Conservation (phyloP, 1,284 basidiomycete genomes). For the Cryptococcus sp. region DNA sequence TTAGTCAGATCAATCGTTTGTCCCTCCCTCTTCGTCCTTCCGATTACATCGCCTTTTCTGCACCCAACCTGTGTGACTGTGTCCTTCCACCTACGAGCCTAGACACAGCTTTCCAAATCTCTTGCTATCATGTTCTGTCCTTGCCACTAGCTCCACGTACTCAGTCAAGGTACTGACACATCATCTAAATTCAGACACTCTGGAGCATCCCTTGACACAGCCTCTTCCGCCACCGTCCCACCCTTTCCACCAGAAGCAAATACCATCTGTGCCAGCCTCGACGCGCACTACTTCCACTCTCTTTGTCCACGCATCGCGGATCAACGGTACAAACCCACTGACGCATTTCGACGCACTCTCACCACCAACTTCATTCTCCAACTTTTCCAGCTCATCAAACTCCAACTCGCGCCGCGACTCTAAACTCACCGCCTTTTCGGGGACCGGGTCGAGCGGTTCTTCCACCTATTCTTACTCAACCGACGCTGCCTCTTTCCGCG, state of each 20-base stretch:
- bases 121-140: background rate
- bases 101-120: background rate
- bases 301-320: constrained; percentile 4
- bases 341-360: constrained; percentile 10
- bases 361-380: constrained; percentile 19
- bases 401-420: constrained; percentile 22
- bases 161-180: background rate
- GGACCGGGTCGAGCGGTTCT: constrained; percentile 17
- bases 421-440: constrained; percentile 30
- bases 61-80: no score
- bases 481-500: constrained; percentile 21
- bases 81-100: no score
- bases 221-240: constrained; percentile 7
- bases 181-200: constrained; percentile 1
- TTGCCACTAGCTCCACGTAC: background rate
- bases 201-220: constrained; percentile 1
- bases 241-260: constrained; percentile 20
- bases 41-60: no score
- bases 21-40: no score
- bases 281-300: constrained; percentile 22
- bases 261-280: constrained; percentile 28
- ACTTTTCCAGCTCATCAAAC: constrained; percentile 8
- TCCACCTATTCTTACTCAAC: constrained; percentile 24
- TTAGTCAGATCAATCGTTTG: no score
- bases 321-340: background rate